Base-by-base conservation (phyloP, 1,139 yeast species). In the Geotrichum citri-aurantii region DNA sequence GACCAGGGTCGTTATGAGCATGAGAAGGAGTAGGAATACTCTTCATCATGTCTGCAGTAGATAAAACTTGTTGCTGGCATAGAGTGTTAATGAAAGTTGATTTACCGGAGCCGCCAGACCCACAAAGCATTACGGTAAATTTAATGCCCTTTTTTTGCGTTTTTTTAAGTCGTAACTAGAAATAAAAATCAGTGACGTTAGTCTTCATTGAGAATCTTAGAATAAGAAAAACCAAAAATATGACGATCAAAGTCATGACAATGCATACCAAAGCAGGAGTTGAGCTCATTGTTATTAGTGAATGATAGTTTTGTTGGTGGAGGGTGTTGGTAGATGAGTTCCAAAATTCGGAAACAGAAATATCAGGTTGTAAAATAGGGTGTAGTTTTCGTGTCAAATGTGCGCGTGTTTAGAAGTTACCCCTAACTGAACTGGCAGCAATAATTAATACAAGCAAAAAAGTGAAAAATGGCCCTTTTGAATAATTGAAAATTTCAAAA, bases 81-180 rank as follows among this genome's bases (percentile, higher is more conserved):
- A 93, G 75, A 57, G 95, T 84, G 74, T 91, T 90, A 65, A 91
- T 79, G 67, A 91, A 89, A 0, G 95, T 84, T 10, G 96, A 81
- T 71, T 90, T 88, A 11, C 97, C 97, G 3, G 86, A 78, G 8
- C 97, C 96, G 11, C 85, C 78, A n/a, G 80, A 75, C 12, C 97
- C 97, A 40, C 86, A 85, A 14, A 90, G 81, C 85, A 92, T 81
- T 58, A 91, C 72, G 51, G 91, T 85, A 73, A 92, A 91, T 67
- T 90, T 86, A 69, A 89, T 81, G 53, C 95, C 97, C 70, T 90
- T 87, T 69, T 86, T 88, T 67, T 87, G 85, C 69, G 87, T 93
- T 71, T 88, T 88, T 69, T 81, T 82, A 68, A 84, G 83, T 68
- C 86, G 75, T 46, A 68, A 76, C 91, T 67, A 54, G 14, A n/a